Conservation (phyloP, 305 asterid species). For the Solanum aculeatissimum region DNA sequence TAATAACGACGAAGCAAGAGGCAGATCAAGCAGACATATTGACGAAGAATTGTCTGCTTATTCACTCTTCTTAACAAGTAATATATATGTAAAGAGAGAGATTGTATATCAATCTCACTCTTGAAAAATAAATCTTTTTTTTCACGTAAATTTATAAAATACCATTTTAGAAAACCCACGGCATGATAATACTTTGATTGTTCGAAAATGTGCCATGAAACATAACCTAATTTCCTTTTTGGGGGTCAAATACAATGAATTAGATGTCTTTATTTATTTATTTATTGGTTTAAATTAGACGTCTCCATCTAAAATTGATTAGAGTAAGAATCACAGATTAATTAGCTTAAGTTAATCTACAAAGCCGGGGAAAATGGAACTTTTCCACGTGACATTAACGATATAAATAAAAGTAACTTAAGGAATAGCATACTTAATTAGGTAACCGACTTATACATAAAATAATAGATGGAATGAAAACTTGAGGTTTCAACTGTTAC, state of each 20-base stretch:
- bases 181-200: background rate
- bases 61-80: no score
- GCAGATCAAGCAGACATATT: no score
- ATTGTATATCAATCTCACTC: no score
- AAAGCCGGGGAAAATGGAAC: conserved; percentile 28
- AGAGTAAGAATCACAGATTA: background rate
- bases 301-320: background rate
- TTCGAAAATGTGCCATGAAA: background rate
- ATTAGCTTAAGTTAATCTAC: conserved; percentile 14
- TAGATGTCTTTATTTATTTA: background rate
- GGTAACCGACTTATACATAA: background rate
- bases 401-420: conserved; percentile 2
- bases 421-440: background rate
- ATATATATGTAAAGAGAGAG: no score
- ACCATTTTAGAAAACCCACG: background rate
- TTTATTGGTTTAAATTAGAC: background rate
- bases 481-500: background rate
- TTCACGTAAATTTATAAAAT: no score
- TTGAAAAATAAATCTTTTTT: no score
- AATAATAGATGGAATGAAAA: background rate
- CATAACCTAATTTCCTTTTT: background rate
- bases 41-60: no score
- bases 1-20: no score
- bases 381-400: conserved; percentile 31
- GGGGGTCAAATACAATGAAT: background rate